Evolutionary conservation across 441 rosid species (phyloP), one percentile per base, ranked within the genome.

Genomic region (Euphorbia neoarborescens): DNA sequence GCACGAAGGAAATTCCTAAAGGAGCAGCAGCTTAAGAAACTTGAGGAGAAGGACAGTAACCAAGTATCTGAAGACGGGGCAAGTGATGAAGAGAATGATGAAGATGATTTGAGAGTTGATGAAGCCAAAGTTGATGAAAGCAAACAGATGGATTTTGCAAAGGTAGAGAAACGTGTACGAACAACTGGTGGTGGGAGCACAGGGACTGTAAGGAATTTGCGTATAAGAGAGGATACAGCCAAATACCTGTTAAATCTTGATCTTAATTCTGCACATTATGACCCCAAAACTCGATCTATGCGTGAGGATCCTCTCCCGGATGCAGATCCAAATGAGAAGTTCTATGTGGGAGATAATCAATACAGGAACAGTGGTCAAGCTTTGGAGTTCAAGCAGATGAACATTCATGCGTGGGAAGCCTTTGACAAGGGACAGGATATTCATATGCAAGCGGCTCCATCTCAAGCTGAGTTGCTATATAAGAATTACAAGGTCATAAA

Each of bases 141-240:
- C 81, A 84, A 88, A 71, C 96, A 93, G 69, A 91, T 89, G 96
- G 97, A 89, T 71, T 88, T 94, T 73, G 93, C 98, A 7, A 91
- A 87, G 80, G 97, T 91, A 56, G 97, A 91, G 81, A 94, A 91
- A 82, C 92, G 97, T 81, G 98, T 93, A 35, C 83, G 94, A 27
- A 91, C 96, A 22, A 85, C 97, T 4, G 95, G 97, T 71, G 95
- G 97, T 82, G 98, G 98, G 63, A 93, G 97, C 80, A 94, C 96
- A 12, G 96, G 96, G 81, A 88, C 97, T 66, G 98, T 94, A 40
- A 81, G 88, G 86, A 90, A 94, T 70, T 79, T 94, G 87, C 96
- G 92, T 81, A 94, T 91, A 62, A 83, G 92, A 51, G 96, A 94
- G 75, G 98, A 91, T 71, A 90, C 93, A 9, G 96, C 95, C 10